Evolutionary conservation across 2,329 filamentous ascomycete genomes (phyloP).

Genomic region (Xylaria sp.): DNA sequence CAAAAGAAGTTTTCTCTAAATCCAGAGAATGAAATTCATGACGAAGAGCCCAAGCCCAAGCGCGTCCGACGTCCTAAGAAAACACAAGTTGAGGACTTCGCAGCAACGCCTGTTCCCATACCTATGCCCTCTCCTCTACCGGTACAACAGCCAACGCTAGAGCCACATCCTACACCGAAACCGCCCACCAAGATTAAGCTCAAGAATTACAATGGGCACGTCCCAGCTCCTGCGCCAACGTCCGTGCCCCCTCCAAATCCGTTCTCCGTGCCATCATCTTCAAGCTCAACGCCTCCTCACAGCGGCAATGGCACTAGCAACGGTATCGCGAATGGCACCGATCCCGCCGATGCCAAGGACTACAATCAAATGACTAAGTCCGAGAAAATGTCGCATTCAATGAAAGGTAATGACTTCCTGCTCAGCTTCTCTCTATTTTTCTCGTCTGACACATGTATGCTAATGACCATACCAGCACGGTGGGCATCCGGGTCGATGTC

Average conservation of each 20-base stretch:
- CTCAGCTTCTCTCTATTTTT: neutral
- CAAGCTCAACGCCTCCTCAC: constrained; percentile 34
- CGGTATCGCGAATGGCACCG: constrained; percentile 48
- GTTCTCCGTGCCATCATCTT: constrained; percentile 39
- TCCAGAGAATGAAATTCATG: constrained; percentile 55
- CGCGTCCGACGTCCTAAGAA: constrained; percentile 48
- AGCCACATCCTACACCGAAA: constrained; percentile 36
- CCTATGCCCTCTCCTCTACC: constrained; percentile 26
- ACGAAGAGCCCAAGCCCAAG: constrained; percentile 47
- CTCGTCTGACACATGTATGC: constrained; percentile 13
- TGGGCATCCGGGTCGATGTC: constrained; percentile 72
- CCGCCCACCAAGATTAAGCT: constrained; percentile 50
- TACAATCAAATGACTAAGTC: constrained; percentile 72
- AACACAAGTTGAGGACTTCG: constrained; percentile 40
- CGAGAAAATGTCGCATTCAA: constrained; percentile 73
- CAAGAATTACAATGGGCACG: constrained; percentile 47
- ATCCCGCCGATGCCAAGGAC: constrained; percentile 60
- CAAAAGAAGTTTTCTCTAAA: constrained; percentile 65
- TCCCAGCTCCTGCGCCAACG: constrained; percentile 24
- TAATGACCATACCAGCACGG: constrained; percentile 57
- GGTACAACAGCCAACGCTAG: constrained; percentile 29
- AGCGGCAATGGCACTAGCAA: constrained; percentile 37
- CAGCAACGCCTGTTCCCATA: constrained; percentile 30
- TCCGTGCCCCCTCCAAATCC: constrained; percentile 37
- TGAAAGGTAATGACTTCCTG: constrained; percentile 65